Conservation (phyloP, 257 asterid genomes). For the Plantago ovata region DNA sequence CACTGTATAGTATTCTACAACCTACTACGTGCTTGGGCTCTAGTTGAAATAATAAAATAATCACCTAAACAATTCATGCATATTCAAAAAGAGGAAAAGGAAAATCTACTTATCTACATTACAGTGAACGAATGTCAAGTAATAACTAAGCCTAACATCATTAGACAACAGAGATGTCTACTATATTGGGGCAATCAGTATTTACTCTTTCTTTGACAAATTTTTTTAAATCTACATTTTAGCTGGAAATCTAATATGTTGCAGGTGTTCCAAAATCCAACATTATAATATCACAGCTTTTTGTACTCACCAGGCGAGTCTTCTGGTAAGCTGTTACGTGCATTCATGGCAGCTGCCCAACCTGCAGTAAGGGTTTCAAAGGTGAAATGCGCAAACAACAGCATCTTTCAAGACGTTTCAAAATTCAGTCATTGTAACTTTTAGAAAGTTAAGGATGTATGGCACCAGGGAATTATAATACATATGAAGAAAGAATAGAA, state of each 20-base stretch:
- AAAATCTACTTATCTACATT: too few relatives aligned
- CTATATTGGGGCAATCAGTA: neutral
- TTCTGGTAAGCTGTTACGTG: slow-evolving; percentile 64
- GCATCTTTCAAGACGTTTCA: neutral
- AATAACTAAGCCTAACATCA: too few relatives aligned
- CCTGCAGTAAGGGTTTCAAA: slow-evolving; percentile 41
- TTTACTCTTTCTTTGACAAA: slow-evolving; percentile 9
- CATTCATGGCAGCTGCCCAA: slow-evolving; percentile 76
- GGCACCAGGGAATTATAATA: neutral
- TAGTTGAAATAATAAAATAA: too few relatives aligned
- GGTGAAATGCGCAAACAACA: slow-evolving; percentile 15
- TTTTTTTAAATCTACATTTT: slow-evolving; percentile 7
- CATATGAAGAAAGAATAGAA: neutral
- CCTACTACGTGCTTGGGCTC: neutral
- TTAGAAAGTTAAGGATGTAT: slow-evolving; percentile 9
- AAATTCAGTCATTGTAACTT: slow-evolving; percentile 13
- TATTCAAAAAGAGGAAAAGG: neutral
- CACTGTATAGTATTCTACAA: neutral
- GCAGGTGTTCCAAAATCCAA: slow-evolving; percentile 11
- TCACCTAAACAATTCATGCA: too few relatives aligned
- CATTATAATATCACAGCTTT: slow-evolving; percentile 20
- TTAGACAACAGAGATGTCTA: neutral
- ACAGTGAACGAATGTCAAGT: too few relatives aligned
- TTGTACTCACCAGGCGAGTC: slow-evolving; percentile 67
- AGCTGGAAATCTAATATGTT: slow-evolving; percentile 2